Conservation (phyloP, 768 basidiomycete species). For the Cubamyces lactineus region DNA sequence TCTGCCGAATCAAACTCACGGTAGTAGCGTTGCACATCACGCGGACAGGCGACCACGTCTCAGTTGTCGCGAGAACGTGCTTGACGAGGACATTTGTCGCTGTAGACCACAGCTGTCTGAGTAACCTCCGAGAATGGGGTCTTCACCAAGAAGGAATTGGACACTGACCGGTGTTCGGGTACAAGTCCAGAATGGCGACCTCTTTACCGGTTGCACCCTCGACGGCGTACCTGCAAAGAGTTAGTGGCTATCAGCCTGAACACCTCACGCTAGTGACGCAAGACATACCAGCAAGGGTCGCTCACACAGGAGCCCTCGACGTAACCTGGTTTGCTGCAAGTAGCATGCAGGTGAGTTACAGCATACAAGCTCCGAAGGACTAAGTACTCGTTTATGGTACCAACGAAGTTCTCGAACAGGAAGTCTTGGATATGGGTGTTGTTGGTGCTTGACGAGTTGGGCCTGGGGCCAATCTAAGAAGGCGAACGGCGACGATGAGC, state of each 20-base stretch:
- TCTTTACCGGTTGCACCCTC: slow-evolving; percentile 59
- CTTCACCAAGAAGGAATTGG: background rate
- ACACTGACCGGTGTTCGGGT: slow-evolving; percentile 53
- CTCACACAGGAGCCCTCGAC: slow-evolving; percentile 62
- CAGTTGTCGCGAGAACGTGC: slow-evolving; percentile 49
- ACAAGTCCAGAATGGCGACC: slow-evolving; percentile 60
- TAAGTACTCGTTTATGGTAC: slow-evolving; percentile 50
- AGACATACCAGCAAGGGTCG: slow-evolving; percentile 59
- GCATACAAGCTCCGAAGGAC: background rate
- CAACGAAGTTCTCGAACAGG: slow-evolving; percentile 55
- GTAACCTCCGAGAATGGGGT: background rate
- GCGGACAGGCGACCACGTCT: slow-evolving; percentile 45
- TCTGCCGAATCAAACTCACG: slow-evolving; percentile 37
- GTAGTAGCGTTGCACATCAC: slow-evolving; percentile 60
- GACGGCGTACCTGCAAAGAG: slow-evolving; percentile 45
- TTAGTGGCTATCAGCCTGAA: background rate
- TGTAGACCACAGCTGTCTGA: slow-evolving; percentile 24
- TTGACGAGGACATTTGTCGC: slow-evolving; percentile 54
- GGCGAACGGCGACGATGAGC: background rate
- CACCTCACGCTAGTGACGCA: background rate
- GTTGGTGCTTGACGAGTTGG: slow-evolving; percentile 48
- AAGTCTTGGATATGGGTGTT: slow-evolving; percentile 62
- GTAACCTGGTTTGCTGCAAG: slow-evolving; percentile 43
- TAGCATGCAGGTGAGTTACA: background rate
- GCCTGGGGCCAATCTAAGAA: slow-evolving; percentile 43